Evolutionary conservation across 2,329 filamentous ascomycete species (phyloP), one percentile per base, ranked within the genome.

Genomic region (Phialocephala sp.): DNA sequence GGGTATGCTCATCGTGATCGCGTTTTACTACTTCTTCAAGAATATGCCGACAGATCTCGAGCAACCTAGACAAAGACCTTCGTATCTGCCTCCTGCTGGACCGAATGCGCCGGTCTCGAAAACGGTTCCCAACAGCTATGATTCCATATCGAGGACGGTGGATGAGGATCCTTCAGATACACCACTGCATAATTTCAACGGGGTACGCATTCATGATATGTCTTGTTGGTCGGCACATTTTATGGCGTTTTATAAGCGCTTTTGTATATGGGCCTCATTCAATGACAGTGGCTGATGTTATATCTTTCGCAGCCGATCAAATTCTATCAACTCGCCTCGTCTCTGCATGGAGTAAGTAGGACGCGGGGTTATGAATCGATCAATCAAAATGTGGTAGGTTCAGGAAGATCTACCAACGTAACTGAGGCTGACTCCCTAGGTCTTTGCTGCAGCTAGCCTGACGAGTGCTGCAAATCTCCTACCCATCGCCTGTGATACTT

Each of bases 401-500:
- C n/a, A 1, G 8, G 35, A 32, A 11, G 32, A 8, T 35, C n/a
- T 18, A 20, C 32, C 39, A 57, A 11, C 18, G 6, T 18, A 18
- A 54, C n/a, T n/a, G 27, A 20, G 52, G 57, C 43, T 60, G 47
- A 55, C 20, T 59, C 24, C 59, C 35, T 59, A 75, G 73, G 78
- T 97, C 2, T 97, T 97, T 75, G 90, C 89, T 4, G 89, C 91
- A 3, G 89, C 91, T 0, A 93, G 85, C 67, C 79, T 96, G 59
- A 86, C 86, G 76, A 95, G 92, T 74, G 87, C 89, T 18, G 85
- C 91, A 0, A 85, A 85, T 37, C 77, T 97, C 61, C 80, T 97
- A 37, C 93, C 93, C 0, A 82, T 97, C 75, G 92, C 94, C 6
- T 98, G 95, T 77, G 87, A 92, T 72, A 97, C 97, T 94, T 89